These are phyloP conservation scores for Colletotrichum gigasporum DNA, from an alignment of 2,329 filamentous ascomycete genomes.

Conservation along the genomic window DNA sequence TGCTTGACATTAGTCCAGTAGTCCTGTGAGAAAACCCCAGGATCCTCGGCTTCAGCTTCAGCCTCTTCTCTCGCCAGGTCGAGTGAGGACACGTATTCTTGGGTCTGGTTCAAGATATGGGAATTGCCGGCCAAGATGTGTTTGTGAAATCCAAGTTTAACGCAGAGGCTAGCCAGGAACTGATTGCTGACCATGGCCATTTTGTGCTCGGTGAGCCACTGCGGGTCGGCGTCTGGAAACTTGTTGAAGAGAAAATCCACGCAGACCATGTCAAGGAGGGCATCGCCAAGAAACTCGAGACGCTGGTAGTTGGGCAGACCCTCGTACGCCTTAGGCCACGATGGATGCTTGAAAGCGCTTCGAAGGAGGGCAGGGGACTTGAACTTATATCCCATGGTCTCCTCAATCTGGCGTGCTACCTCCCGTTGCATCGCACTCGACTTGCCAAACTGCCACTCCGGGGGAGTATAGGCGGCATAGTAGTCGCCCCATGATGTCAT, in stretches of 20 bases:
- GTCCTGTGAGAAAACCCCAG: conserved; percentile 59
- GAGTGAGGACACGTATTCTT: conserved; percentile 67
- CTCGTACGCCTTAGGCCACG: conserved; percentile 78
- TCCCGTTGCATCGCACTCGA: conserved; percentile 74
- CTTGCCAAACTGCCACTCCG: conserved; percentile 73
- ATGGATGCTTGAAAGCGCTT: conserved; percentile 90
- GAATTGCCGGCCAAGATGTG: conserved; percentile 70
- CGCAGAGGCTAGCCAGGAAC: conserved; percentile 85
- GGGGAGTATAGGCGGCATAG: conserved; percentile 71
- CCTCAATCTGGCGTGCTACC: conserved; percentile 71
- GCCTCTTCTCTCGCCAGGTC: conserved; percentile 55
- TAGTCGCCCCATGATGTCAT: conserved; percentile 80
- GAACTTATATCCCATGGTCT: conserved; percentile 71
- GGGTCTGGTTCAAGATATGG: conserved; percentile 54
- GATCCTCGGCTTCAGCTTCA: conserved; percentile 42
- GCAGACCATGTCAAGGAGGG: conserved; percentile 85
- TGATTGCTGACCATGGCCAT: conserved; percentile 99
- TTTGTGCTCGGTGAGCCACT: conserved; percentile 98
- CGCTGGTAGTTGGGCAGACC: conserved; percentile 89
- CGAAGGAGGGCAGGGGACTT: conserved; percentile 78
- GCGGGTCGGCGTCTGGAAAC: conserved; percentile 84
- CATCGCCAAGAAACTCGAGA: conserved; percentile 91
- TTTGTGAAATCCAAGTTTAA: conserved; percentile 79
- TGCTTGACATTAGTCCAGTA: conserved; percentile 74
- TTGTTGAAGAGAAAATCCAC: conserved; percentile 83